Conservation (phyloP, 2,329 filamentous ascomycete species). For the Canariomyces notabilis region DNA sequence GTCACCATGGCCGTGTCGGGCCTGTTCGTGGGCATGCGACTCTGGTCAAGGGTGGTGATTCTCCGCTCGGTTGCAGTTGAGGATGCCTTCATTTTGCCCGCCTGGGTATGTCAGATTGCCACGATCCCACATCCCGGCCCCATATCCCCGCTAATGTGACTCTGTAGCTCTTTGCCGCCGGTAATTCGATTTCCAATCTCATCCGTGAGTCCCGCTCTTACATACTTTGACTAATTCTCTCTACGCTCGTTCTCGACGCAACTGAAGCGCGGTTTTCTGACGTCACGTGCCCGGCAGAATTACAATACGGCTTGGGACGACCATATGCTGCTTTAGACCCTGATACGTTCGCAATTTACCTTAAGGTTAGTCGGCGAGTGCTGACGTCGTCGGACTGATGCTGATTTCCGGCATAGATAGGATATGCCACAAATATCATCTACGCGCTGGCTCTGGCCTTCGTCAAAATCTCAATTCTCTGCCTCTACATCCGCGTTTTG, state of each 20-base stretch:
- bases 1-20: neutral
- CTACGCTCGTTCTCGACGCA: no score
- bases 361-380: neutral
- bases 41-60: slow-evolving; percentile 5
- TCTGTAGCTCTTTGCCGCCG: neutral
- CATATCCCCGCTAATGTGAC: neutral
- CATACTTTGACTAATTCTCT: no score
- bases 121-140: no score
- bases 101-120: neutral
- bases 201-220: neutral
- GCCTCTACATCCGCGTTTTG: slow-evolving; percentile 7
- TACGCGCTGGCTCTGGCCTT: slow-evolving; percentile 5
- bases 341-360: neutral
- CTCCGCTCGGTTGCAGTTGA: slow-evolving; percentile 4
- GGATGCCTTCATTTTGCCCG: neutral
- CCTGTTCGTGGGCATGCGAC: neutral
- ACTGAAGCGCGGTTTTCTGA: no score
- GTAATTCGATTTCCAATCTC: neutral
- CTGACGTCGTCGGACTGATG: neutral
- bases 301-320: neutral
- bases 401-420: neutral
- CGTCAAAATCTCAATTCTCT: slow-evolving; percentile 6
- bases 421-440: neutral
- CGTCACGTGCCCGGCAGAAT: neutral
- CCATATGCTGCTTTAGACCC: neutral